Conservation (phyloP, 331 rosid species). For the Acacia concinna region DNA sequence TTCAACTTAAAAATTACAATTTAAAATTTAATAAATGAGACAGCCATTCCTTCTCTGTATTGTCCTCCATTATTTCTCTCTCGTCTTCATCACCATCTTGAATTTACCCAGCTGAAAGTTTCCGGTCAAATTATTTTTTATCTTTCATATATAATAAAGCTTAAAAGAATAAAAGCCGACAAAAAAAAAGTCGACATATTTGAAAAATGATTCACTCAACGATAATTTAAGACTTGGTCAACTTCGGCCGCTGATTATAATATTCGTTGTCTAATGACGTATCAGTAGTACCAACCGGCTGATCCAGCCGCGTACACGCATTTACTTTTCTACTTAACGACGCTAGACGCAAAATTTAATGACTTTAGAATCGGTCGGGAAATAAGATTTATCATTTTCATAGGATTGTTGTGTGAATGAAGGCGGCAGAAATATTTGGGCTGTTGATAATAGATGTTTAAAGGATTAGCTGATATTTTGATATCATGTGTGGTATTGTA, state of each 20-base stretch:
- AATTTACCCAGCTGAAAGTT: background rate
- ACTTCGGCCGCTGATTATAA: background rate
- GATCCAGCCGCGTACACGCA: conserved; percentile 28
- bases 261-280: background rate
- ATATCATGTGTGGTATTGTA: background rate
- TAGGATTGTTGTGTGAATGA: conserved; percentile 11
- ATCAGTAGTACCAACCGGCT: background rate
- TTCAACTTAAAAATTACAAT: background rate
- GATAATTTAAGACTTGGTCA: background rate
- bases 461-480: conserved; percentile 9
- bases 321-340: conserved; percentile 18
- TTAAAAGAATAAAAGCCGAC: background rate
- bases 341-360: conserved; percentile 2
- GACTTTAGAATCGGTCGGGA: conserved; percentile 29
- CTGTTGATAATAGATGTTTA: background rate
- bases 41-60: background rate
- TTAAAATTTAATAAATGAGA: background rate
- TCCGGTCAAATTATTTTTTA: background rate
- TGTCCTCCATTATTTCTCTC: background rate
- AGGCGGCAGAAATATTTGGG: conserved; percentile 1
- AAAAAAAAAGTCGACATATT: background rate
- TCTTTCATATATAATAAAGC: background rate
- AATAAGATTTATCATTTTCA: background rate
- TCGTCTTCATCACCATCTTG: background rate
- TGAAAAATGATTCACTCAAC: background rate